A percentile compares a stretch with the other conserved stretches of the same genome.
phyloP scores from a whole-genome alignment of 192 early-diverging fungal species.

The Anaeromyces robustus region DNA sequence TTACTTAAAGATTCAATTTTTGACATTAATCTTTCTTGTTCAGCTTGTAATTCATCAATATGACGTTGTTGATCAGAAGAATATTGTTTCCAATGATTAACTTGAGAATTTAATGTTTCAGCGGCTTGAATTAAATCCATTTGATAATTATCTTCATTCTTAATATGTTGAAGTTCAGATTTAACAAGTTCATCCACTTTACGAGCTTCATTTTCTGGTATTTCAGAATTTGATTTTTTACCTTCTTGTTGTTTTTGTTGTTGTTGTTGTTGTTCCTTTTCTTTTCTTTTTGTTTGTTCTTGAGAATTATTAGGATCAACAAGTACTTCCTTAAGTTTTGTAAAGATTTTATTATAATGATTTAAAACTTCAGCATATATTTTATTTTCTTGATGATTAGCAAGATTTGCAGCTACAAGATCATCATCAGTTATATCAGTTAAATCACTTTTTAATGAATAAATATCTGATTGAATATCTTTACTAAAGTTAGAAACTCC shows the following conservation, averaged over 20 bases:
- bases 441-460: background rate
- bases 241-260: no score
- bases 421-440: background rate
- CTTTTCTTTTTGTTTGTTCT: no score
- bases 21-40: background rate
- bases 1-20: background rate
- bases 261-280: no score
- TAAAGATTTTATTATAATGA: background rate
- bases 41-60: background rate
- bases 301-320: no score
- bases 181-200: background rate
- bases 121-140: background rate
- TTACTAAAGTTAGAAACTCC: background rate
- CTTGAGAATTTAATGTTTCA: background rate
- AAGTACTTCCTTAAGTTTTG: background rate
- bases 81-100: background rate
- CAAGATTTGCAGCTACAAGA: background rate
- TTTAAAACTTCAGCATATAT: background rate
- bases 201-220: background rate
- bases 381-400: background rate
- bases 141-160: background rate
- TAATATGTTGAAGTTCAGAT: background rate
- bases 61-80: background rate
- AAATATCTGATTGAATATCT: background rate
- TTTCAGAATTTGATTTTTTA: no score